Percentiles rank a stretch among this genome's conserved stretches.
These are phyloP conservation scores for Crithidia sp. DNA, from an alignment of 208 protist species.

Conservation along the genomic window DNA sequence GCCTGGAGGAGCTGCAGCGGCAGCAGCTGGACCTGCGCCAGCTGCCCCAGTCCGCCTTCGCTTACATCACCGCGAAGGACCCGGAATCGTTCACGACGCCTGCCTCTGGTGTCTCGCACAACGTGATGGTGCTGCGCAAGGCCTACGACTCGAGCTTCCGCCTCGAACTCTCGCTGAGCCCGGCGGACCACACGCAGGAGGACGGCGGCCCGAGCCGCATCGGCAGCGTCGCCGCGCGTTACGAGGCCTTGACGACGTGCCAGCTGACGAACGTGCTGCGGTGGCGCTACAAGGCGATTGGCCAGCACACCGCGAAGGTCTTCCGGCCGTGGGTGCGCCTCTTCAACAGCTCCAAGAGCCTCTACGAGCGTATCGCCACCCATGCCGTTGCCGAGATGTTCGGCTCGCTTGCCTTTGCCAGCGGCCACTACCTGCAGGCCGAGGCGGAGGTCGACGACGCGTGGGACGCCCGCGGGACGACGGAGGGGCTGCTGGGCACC, in stretches of 20 bases:
- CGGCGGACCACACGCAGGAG: constrained; percentile 25
- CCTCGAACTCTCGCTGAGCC: constrained; percentile 75
- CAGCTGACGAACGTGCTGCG: constrained; percentile 85
- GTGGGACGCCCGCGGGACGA: constrained; percentile 47
- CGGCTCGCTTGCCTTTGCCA: constrained; percentile 58
- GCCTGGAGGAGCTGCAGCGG: constrained; percentile 37
- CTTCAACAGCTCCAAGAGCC: constrained; percentile 46
- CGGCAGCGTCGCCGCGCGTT: constrained; percentile 35
- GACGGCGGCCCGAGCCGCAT: constrained; percentile 10
- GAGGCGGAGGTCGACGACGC: constrained; percentile 42
- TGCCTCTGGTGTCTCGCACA: constrained; percentile 30
- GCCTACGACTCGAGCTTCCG: constrained; percentile 73
- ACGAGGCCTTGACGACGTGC: constrained; percentile 65
- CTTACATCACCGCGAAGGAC: constrained; percentile 49
- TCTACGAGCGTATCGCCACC: constrained; percentile 57
- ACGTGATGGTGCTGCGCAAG: constrained; percentile 79
- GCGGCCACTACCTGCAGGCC: constrained; percentile 58
- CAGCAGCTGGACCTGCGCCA: constrained; percentile 61
- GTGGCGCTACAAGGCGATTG: constrained; percentile 65
- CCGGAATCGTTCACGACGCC: constrained; percentile 34
- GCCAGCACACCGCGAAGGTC: constrained; percentile 53
- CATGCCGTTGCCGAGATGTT: constrained; percentile 57
- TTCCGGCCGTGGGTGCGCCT: constrained; percentile 48
- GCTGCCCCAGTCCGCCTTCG: constrained; percentile 45
- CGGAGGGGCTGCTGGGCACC: constrained; percentile 14